These are phyloP conservation scores for Linderniella brevidens DNA, from an alignment of 257 asterid genomes.

Conservation along the genomic window DNA sequence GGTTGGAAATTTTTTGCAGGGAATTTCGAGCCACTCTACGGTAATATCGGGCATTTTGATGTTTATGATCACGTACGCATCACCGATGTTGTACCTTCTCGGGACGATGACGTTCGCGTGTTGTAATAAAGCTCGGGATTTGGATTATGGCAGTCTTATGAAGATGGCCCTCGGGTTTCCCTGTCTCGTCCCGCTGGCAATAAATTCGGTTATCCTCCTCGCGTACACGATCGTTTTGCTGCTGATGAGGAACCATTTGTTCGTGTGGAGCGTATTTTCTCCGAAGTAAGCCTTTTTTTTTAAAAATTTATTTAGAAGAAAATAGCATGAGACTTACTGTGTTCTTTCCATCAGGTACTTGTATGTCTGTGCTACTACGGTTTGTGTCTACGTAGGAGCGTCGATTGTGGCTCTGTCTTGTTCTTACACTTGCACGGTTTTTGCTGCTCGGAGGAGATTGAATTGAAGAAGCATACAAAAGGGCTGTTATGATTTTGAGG, in stretches of 20 bases:
- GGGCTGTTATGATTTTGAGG: too few relatives aligned
- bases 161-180: slow-evolving; percentile 40
- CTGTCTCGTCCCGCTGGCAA: slow-evolving; percentile 56
- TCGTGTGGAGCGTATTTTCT: slow-evolving; percentile 91
- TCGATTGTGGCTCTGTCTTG: slow-evolving; percentile 30
- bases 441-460: slow-evolving; percentile 18
- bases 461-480: background rate
- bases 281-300: slow-evolving; percentile 51
- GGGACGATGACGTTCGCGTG: slow-evolving; percentile 43
- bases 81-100: slow-evolving; percentile 60
- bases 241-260: slow-evolving; percentile 76
- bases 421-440: slow-evolving; percentile 24
- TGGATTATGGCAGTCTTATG: slow-evolving; percentile 27
- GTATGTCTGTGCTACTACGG: slow-evolving; percentile 68
- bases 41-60: slow-evolving; percentile 63
- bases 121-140: slow-evolving; percentile 10
- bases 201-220: slow-evolving; percentile 54
- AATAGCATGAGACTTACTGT: background rate
- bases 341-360: slow-evolving; percentile 37
- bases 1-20: slow-evolving; percentile 28
- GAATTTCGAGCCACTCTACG: slow-evolving; percentile 81
- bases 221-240: slow-evolving; percentile 57
- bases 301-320: too few relatives aligned
- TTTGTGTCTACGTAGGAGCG: slow-evolving; percentile 47
- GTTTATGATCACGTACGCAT: slow-evolving; percentile 84